Percentiles rank a stretch among this genome's conserved stretches.
Conservation (phyloP, 345 rosid species). For the Conringia planisiliqua region DNA sequence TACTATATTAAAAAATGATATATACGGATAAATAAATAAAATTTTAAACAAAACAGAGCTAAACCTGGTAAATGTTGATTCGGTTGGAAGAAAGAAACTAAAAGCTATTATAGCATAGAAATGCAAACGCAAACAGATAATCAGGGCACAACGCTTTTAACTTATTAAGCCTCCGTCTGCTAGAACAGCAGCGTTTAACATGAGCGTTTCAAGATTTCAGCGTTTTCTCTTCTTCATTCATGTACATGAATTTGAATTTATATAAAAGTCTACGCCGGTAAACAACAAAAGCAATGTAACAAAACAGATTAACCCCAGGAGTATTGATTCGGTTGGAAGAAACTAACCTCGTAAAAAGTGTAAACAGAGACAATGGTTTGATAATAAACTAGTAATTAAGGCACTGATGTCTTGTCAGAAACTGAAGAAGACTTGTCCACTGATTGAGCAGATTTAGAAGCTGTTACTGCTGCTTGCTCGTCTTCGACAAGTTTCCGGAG, state of each 20-base stretch:
- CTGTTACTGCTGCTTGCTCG: slow-evolving; percentile 45
- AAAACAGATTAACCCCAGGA: slow-evolving; percentile 2
- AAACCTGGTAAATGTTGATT: neutral
- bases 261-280: neutral
- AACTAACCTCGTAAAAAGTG: neutral
- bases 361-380: slow-evolving; percentile 8
- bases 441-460: slow-evolving; percentile 35
- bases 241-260: slow-evolving; percentile 16
- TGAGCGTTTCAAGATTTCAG: neutral
- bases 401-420: slow-evolving; percentile 17
- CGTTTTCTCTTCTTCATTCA: slow-evolving; percentile 6
- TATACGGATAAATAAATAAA: neutral
- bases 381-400: neutral
- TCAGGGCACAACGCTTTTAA: neutral
- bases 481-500: slow-evolving; percentile 53
- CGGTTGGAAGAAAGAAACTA: neutral
- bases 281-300: neutral
- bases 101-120: neutral
- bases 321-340: neutral
- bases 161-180: slow-evolving; percentile 12
- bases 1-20: neutral
- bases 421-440: slow-evolving; percentile 35
- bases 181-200: neutral
- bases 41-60: neutral
- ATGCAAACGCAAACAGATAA: neutral